Percentiles rank a stretch among this genome's conserved stretches.
phyloP scores from a whole-genome alignment of 2,329 filamentous ascomycete species.

The Mollisia scopiformis region DNA sequence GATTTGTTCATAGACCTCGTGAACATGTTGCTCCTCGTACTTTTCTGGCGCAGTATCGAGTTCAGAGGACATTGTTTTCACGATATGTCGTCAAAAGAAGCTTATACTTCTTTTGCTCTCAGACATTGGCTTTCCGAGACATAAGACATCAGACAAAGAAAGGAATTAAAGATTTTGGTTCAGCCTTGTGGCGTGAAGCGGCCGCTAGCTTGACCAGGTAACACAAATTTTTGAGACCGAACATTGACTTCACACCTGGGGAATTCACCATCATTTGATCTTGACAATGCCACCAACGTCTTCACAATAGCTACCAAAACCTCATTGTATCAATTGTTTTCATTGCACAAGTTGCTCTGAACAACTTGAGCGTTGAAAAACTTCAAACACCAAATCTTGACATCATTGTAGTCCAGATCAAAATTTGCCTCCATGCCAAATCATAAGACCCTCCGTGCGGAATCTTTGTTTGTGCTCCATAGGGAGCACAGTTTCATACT shows the following conservation, averaged over 20 bases:
- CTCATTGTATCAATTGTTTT: neutral
- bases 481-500: constrained; percentile 29
- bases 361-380: neutral
- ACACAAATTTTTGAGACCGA: neutral
- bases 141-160: constrained; percentile 3
- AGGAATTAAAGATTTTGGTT: neutral
- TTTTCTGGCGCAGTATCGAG: constrained; percentile 39
- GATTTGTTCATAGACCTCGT: constrained; percentile 88
- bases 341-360: neutral
- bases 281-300: constrained; percentile 6
- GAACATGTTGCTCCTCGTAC: constrained; percentile 88
- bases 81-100: constrained; percentile 26
- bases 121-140: constrained; percentile 27
- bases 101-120: constrained; percentile 15
- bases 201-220: neutral
- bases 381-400: neutral
- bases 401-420: neutral
- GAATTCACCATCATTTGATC: neutral
- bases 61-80: constrained; percentile 2
- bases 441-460: constrained; percentile 15
- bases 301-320: constrained; percentile 7
- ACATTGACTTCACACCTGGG: neutral
- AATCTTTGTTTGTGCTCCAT: constrained; percentile 28
- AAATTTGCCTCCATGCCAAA: constrained; percentile 26
- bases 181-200: neutral